These are phyloP conservation scores for Magnaporthales sp. DNA, from an alignment of 2,329 filamentous ascomycete genomes.

Conservation along the genomic window DNA sequence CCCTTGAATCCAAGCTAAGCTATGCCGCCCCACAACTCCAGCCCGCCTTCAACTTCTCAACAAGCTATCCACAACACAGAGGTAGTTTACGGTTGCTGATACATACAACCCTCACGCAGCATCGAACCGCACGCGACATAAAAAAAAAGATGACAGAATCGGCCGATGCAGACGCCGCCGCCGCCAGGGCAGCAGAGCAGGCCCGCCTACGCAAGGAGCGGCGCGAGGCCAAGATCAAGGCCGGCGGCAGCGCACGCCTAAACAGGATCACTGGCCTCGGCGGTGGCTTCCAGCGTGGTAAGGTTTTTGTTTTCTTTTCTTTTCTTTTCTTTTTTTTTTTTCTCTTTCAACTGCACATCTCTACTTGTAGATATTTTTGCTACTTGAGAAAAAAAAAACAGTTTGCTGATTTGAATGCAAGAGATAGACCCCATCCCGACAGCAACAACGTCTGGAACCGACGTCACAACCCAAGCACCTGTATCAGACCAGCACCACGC, in stretches of 20 bases:
- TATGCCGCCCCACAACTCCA: too few relatives aligned
- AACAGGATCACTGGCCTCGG: constrained; percentile 68
- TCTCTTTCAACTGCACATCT: too few relatives aligned
- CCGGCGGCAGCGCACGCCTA: constrained; percentile 59
- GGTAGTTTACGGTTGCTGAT: too few relatives aligned
- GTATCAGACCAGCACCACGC: constrained; percentile 33
- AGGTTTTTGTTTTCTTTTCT: too few relatives aligned
- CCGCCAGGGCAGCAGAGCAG: constrained; percentile 50
- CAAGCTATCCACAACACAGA: too few relatives aligned
- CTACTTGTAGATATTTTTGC: too few relatives aligned
- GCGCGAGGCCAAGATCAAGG: constrained; percentile 69
- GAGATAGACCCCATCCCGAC: neutral
- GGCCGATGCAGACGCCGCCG: constrained; percentile 35
- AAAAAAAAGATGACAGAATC: neutral
- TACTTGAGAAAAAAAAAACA: neutral
- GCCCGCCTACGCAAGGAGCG: constrained; percentile 70
- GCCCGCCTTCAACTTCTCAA: too few relatives aligned
- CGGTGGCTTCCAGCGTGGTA: constrained; percentile 43
- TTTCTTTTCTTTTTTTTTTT: too few relatives aligned
- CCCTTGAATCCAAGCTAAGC: too few relatives aligned
- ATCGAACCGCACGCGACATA: neutral
- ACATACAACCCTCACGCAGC: too few relatives aligned
- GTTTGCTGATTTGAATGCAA: neutral
- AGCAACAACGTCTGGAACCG: neutral
- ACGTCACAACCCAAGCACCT: constrained; percentile 3